phyloP scores from a whole-genome alignment of 2,329 filamentous ascomycete species.

The Juglanconis sp. region DNA sequence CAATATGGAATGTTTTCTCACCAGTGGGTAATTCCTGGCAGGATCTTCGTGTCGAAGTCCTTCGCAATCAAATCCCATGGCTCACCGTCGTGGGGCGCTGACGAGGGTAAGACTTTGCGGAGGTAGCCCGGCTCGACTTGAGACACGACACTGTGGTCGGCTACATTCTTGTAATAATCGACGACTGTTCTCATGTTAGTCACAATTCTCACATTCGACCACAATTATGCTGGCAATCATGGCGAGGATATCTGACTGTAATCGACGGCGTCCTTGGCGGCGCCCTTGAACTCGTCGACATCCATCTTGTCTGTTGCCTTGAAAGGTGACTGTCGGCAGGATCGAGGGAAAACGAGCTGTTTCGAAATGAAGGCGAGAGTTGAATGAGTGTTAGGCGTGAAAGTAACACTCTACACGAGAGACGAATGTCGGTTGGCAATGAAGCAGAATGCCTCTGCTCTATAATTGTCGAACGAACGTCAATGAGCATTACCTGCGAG shows the following conservation, averaged over 20 bases:
- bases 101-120: slow-evolving; percentile 68
- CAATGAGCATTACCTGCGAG: background rate
- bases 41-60: slow-evolving; percentile 81
- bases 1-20: background rate
- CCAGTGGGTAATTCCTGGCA: slow-evolving; percentile 91
- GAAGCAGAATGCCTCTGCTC: too few relatives aligned
- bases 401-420: too few relatives aligned
- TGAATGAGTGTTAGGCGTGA: too few relatives aligned
- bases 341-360: background rate
- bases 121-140: slow-evolving; percentile 83
- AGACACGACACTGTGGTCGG: slow-evolving; percentile 68
- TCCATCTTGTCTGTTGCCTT: slow-evolving; percentile 56
- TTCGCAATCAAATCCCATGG: slow-evolving; percentile 75
- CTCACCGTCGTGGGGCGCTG: slow-evolving; percentile 64
- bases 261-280: slow-evolving; percentile 74
- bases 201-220: slow-evolving; percentile 7
- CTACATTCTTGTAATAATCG: slow-evolving; percentile 75
- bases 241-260: slow-evolving; percentile 60
- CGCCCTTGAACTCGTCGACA: slow-evolving; percentile 70
- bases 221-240: background rate
- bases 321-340: background rate
- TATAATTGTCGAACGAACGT: background rate
- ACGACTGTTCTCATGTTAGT: slow-evolving; percentile 56
- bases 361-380: too few relatives aligned
- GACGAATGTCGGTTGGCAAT: too few relatives aligned